Evolutionary conservation across 176 grass and related monocot genomes (phyloP).

Genomic region (Phragmites australis): DNA sequence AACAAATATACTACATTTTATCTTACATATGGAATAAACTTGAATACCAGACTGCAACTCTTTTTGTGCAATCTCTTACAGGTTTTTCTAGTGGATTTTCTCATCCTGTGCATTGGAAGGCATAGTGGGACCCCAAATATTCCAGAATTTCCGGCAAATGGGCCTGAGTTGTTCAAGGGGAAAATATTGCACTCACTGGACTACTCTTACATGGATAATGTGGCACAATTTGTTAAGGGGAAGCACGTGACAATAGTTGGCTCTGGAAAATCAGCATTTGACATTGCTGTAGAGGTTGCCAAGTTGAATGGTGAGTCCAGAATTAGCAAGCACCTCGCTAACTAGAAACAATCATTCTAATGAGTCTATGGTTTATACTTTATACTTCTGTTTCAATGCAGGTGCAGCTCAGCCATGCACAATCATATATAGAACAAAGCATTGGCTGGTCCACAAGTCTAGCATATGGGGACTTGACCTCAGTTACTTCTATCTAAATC

Average conservation of each 20-base stretch:
- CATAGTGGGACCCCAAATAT: constrained; percentile 80
- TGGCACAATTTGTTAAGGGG: constrained; percentile 51
- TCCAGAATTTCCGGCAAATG: constrained; percentile 56
- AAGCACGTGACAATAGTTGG: constrained; percentile 63
- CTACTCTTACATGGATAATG: constrained; percentile 75
- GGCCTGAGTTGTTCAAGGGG: constrained; percentile 69
- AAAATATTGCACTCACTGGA: constrained; percentile 70
- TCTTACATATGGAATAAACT: constrained; percentile 5
- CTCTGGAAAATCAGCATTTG: constrained; percentile 75
- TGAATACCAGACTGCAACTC: constrained; percentile 3
- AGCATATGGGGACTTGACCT: constrained; percentile 55
- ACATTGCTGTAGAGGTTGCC: constrained; percentile 76
- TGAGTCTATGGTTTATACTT: constrained; percentile 4
- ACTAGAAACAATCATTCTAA: constrained; percentile 10
- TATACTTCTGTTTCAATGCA: constrained; percentile 39
- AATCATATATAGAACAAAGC: constrained; percentile 67
- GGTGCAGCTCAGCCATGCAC: constrained; percentile 66
- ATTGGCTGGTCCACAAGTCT: constrained; percentile 57
- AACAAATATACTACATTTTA: neutral
- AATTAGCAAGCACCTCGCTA: constrained; percentile 18
- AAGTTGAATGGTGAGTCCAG: constrained; percentile 61
- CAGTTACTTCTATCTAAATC: constrained; percentile 64
- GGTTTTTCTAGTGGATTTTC: constrained; percentile 67
- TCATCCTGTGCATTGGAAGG: constrained; percentile 83
- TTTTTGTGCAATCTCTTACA: constrained; percentile 11